Evolutionary conservation across 257 asterid species (phyloP).

Genomic region (Primulina huaijiensis): DNA sequence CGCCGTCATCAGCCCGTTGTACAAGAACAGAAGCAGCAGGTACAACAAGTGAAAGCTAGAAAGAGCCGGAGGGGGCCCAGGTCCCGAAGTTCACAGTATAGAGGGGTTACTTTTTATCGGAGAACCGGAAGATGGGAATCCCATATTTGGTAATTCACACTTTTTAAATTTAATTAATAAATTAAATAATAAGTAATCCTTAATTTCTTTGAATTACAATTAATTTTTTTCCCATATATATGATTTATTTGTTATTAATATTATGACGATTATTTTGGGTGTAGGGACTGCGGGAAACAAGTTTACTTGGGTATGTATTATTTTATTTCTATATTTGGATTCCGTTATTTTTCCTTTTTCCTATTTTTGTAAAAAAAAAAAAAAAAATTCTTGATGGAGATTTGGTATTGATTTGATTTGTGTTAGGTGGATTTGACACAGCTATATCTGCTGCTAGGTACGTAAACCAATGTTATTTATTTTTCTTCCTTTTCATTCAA

Average conservation of each 20-base stretch:
- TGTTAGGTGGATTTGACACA: slow-evolving; percentile 88
- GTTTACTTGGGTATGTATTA: slow-evolving; percentile 54
- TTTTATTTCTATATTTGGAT: not conserved
- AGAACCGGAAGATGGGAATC: slow-evolving; percentile 81
- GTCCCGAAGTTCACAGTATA: slow-evolving; percentile 59
- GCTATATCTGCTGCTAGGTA: slow-evolving; percentile 87
- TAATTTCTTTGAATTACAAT: not conserved
- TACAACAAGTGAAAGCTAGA: slow-evolving; percentile 36
- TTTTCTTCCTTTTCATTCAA: no score
- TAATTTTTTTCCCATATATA: not conserved
- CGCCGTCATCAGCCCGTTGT: slow-evolving; percentile 10
- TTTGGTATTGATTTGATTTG: slow-evolving; percentile 9
- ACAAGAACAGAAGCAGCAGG: slow-evolving; percentile 34
- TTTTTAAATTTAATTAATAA: no score
- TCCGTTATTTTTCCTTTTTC: slow-evolving; percentile 14
- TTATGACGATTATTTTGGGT: slow-evolving; percentile 15
- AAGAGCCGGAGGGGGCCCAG: slow-evolving; percentile 64
- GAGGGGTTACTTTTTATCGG: slow-evolving; percentile 65
- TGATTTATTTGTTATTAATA: not conserved
- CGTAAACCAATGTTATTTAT: not conserved
- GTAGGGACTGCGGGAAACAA: slow-evolving; percentile 76
- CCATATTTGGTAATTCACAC: slow-evolving; percentile 50
- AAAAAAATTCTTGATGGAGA: not conserved
- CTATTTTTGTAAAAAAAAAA: not conserved
- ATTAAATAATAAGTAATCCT: not conserved